Base-by-base conservation (phyloP, 176 grass and related monocot species). In the Musa schizocarpa region DNA sequence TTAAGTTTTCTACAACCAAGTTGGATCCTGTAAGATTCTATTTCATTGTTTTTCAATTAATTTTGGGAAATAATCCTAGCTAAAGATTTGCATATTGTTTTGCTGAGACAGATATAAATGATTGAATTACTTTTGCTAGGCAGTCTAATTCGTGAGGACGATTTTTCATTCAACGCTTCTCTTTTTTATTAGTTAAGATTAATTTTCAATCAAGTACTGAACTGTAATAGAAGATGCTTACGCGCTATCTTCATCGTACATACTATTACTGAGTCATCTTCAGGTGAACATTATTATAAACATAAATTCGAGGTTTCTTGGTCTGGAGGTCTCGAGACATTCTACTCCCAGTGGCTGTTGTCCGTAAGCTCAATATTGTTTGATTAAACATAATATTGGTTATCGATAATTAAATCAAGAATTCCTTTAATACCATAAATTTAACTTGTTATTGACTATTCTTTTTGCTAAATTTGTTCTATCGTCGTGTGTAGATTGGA, bases 401-500 rank as follows among this genome's bases (percentile, higher is more conserved):
- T 67, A 29, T 67, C 13, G 64, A 29, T 67, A 27, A 21, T 11
- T 29, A 24, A 13, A 26, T 10, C 26, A 3, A 9, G 3, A 1
- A 67, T 26, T 12, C 9, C 10, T 27, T 65, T 65, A 24, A 20
- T 9, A 24, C 55, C 34, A 43, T 16, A 4, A 22, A 26, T 24
- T 65, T 26, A 11, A 9, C 27, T 26, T 24, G 29, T 77, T 77
- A 5, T 14, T 59, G 66, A 25, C 9, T 64, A 53, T 72, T 29
- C 16, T 70, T 9, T 1, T 50, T 51, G 20, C 43, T 56, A 2
- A 1, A 29, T 63, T 64, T 81, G 7, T 5, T 55, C n/a, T 9
- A 52, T 24, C 53, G 13, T 50, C 43, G 70, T 77, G 0, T 77
- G 59, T 80, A 99, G 95, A 85, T 99, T 77, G 95, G 95, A 51